Percentiles rank a stretch among this genome's conserved stretches.
These are phyloP conservation scores for Aspergillus sp. DNA, from an alignment of 2,329 filamentous ascomycete species.

Conservation along the genomic window DNA sequence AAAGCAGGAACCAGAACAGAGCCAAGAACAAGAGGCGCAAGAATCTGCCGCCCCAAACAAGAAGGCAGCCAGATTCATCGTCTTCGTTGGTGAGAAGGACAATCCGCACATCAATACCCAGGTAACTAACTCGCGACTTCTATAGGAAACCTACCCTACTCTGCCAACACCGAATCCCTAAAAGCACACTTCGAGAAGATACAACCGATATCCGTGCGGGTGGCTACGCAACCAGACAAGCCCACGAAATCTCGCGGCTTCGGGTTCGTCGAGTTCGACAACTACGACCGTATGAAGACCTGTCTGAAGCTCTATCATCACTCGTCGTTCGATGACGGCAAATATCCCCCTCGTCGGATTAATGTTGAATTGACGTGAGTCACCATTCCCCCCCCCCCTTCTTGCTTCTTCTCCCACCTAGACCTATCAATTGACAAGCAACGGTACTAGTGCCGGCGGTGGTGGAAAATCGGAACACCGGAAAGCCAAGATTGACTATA, in stretches of 20 bases:
- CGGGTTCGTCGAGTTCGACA: constrained; percentile 85
- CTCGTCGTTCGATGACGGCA: constrained; percentile 65
- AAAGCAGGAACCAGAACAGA: constrained; percentile 16
- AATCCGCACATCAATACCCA: not conserved
- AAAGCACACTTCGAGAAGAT: constrained; percentile 76
- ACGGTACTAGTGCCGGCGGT: constrained; percentile 63
- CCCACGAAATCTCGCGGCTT: constrained; percentile 69
- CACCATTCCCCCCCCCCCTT: too few relatives aligned
- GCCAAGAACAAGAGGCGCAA: constrained; percentile 13
- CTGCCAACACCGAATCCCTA: constrained; percentile 69
- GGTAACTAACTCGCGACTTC: not conserved
- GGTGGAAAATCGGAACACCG: constrained; percentile 76
- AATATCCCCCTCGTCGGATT: constrained; percentile 66
- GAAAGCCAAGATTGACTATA: constrained; percentile 74
- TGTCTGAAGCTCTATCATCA: constrained; percentile 91
- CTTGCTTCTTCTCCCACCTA: not conserved
- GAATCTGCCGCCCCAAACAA: constrained; percentile 18
- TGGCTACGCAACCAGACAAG: constrained; percentile 66
- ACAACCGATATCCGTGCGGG: constrained; percentile 67
- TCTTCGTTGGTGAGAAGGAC: constrained; percentile 65
- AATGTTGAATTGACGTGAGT: constrained; percentile 88
- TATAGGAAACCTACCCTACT: constrained; percentile 82
- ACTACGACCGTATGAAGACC: constrained; percentile 87
- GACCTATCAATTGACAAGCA: not conserved
- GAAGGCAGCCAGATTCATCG: constrained; percentile 65